Percentiles rank a stretch among this genome's conserved stretches.
These are phyloP conservation scores for Monilinia laxa DNA, from an alignment of 2,329 filamentous ascomycete genomes.

Conservation along the genomic window DNA sequence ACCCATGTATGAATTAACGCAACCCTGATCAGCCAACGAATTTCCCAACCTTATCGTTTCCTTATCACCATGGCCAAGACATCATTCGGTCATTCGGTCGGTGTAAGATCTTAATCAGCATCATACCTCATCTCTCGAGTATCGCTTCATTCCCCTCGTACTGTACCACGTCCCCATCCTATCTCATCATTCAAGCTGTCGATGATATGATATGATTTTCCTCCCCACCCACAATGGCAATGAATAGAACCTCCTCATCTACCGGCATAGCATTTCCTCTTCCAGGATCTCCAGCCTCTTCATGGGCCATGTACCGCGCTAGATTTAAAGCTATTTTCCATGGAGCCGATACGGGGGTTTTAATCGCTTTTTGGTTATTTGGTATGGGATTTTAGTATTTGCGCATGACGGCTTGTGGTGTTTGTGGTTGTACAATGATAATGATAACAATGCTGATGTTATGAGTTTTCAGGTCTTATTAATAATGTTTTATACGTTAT, in stretches of 20 bases:
- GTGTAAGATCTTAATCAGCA: not conserved
- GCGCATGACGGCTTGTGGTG: not conserved
- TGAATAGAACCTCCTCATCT: constrained; percentile 34
- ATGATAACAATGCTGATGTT: not conserved
- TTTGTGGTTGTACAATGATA: not conserved
- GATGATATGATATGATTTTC: not conserved
- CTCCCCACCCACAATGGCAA: constrained; percentile 20
- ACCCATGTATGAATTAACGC: no score
- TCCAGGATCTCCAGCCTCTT: constrained; percentile 59
- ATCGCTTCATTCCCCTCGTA: not conserved
- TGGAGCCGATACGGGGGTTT: constrained; percentile 68
- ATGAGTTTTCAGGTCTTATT: constrained; percentile 66
- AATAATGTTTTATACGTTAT: constrained; percentile 99
- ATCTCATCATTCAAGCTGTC: not conserved
- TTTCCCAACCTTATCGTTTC: no score
- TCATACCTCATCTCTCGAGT: not conserved
- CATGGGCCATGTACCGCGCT: constrained; percentile 71
- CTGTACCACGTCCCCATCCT: not conserved
- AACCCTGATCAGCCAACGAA: no score
- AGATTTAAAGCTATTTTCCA: constrained; percentile 63
- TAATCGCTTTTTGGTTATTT: constrained; percentile 88
- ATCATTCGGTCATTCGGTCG: not conserved
- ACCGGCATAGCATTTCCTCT: constrained; percentile 50
- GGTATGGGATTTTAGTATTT: constrained; percentile 54
- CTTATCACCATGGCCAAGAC: constrained; percentile 1